Conservation (phyloP, 352 stramenopile genomes). For the Phytophthora pluvialis region DNA sequence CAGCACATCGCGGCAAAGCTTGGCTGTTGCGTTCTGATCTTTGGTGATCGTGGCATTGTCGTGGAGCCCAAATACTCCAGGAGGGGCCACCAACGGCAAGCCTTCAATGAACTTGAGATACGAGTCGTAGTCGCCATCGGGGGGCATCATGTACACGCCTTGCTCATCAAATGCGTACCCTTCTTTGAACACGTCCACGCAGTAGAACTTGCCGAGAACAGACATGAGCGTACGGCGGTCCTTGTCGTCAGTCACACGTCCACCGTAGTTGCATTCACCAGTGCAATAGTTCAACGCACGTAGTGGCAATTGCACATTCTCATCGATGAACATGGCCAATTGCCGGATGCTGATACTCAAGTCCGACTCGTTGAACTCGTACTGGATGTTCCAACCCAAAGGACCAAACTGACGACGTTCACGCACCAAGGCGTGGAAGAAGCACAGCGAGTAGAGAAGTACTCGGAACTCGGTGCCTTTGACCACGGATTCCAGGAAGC, state of each 20-base stretch:
- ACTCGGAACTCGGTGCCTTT: constrained; percentile 86
- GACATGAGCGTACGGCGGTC: constrained; percentile 80
- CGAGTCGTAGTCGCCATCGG: constrained; percentile 74
- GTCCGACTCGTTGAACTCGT: constrained; percentile 96
- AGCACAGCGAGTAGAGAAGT: constrained; percentile 91
- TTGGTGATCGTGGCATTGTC: constrained; percentile 96
- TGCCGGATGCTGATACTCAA: constrained; percentile 93
- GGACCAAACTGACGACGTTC: constrained; percentile 93
- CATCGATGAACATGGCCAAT: constrained; percentile 93
- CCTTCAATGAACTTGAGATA: constrained; percentile 87
- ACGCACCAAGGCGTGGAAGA: constrained; percentile 93
- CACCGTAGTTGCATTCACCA: constrained; percentile 87
- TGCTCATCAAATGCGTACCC: constrained; percentile 74
- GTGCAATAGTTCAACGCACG: constrained; percentile 84
- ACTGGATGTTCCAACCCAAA: constrained; percentile 96
- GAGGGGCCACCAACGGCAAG: constrained; percentile 87
- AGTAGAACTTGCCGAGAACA: constrained; percentile 80
- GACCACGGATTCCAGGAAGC: constrained; percentile 87
- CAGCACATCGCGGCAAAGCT: constrained; percentile 93
- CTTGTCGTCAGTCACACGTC: constrained; percentile 88
- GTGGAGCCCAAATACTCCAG: constrained; percentile 94
- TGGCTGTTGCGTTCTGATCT: constrained; percentile 94
- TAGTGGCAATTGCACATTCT: constrained; percentile 88
- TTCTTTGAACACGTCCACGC: constrained; percentile 64
- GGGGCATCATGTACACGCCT: constrained; percentile 75